Percentiles rank a stretch among this genome's conserved stretches.
Evolutionary conservation across 805 yeast species (phyloP).

Genomic region (Wickerhamiella kurtzmanii): DNA sequence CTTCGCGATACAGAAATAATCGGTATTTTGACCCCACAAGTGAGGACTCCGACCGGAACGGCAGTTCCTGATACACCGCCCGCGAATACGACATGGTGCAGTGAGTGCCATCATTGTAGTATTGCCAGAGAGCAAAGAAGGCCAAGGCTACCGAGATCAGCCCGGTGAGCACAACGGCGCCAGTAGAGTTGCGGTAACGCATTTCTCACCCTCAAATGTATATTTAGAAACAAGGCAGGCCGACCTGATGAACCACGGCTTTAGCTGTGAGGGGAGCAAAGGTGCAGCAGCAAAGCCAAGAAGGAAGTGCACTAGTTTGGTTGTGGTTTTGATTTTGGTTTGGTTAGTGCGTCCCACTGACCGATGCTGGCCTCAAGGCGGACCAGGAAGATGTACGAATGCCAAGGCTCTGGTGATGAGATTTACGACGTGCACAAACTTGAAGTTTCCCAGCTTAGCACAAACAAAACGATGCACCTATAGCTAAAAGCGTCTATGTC

Average conservation of each 20-base stretch:
- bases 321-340: too few relatives aligned
- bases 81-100: conserved; percentile 17
- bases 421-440: too few relatives aligned
- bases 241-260: too few relatives aligned
- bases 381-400: too few relatives aligned
- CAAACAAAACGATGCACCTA: background rate
- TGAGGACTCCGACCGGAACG: conserved; percentile 10
- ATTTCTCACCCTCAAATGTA: too few relatives aligned
- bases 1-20: conserved; percentile 78
- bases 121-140: background rate
- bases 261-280: too few relatives aligned
- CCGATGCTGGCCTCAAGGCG: too few relatives aligned
- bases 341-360: too few relatives aligned
- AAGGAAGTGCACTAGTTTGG: too few relatives aligned
- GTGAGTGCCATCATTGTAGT: conserved; percentile 10
- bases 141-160: background rate
- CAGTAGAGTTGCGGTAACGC: background rate
- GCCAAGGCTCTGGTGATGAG: too few relatives aligned
- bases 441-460: background rate
- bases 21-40: conserved; percentile 35
- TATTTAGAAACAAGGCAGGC: too few relatives aligned
- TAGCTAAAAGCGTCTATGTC: background rate
- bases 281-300: too few relatives aligned
- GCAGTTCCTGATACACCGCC: conserved; percentile 12
- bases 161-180: background rate